Conservation (phyloP, 805 yeast species). For the Monosporozyma solicola region DNA sequence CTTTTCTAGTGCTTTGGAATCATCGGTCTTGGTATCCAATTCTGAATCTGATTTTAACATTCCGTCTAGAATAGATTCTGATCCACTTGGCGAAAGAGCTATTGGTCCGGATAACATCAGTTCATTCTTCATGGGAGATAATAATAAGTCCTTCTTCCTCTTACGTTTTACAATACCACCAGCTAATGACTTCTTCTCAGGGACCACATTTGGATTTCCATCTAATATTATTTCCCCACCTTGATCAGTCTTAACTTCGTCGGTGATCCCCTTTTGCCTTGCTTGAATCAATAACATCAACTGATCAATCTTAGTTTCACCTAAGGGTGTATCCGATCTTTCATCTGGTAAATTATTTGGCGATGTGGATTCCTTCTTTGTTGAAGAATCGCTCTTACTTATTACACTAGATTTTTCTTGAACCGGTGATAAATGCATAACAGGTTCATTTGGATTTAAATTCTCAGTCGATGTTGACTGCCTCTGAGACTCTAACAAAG, state of each 20-base stretch:
- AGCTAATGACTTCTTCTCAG: constrained; percentile 47
- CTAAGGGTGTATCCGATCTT: constrained; percentile 38
- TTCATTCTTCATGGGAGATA: neutral
- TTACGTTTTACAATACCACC: constrained; percentile 73
- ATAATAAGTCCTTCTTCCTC: constrained; percentile 10
- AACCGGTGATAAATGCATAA: constrained; percentile 14
- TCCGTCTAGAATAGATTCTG: neutral
- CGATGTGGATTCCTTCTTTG: neutral
- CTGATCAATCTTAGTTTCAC: constrained; percentile 86
- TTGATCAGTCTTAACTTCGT: constrained; percentile 51
- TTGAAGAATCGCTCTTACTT: neutral
- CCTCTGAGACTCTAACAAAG: neutral
- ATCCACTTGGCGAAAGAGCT: neutral
- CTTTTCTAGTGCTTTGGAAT: neutral
- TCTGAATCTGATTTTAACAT: neutral
- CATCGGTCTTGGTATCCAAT: neutral
- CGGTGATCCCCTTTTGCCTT: constrained; percentile 64
- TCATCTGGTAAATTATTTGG: neutral
- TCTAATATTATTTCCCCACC: constrained; percentile 60
- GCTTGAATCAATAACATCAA: constrained; percentile 88
- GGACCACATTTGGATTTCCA: constrained; percentile 32
- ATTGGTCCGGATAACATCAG: neutral
- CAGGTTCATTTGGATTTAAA: neutral
- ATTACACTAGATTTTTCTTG: constrained; percentile 32
- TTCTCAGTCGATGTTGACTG: neutral